These are phyloP conservation scores for Brassica juncea DNA, from an alignment of 345 rosid species.

Conservation along the genomic window DNA sequence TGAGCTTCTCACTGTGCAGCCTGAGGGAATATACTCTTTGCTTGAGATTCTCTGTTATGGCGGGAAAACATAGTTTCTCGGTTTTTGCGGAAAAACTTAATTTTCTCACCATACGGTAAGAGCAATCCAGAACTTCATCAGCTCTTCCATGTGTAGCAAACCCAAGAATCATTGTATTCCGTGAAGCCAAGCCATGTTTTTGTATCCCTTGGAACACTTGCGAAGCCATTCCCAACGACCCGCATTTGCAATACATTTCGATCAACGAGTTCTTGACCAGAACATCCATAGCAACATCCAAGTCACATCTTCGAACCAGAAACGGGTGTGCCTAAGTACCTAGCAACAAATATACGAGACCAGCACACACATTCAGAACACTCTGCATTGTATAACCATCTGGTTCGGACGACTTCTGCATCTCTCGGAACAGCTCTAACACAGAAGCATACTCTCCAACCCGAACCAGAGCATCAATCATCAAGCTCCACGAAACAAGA, in stretches of 20 bases:
- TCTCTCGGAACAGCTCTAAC: constrained; percentile 50
- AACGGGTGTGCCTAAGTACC: constrained; percentile 78
- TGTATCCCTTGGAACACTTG: constrained; percentile 66
- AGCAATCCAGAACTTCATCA: constrained; percentile 51
- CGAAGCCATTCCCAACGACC: constrained; percentile 56
- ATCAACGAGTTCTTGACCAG: constrained; percentile 61
- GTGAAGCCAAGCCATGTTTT: constrained; percentile 60
- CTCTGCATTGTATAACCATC: constrained; percentile 79
- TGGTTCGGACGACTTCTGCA: constrained; percentile 56
- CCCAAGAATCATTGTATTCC: constrained; percentile 78
- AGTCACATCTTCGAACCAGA: constrained; percentile 46
- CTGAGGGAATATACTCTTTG: constrained; percentile 50
- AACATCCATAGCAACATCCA: constrained; percentile 44
- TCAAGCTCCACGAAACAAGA: constrained; percentile 72
- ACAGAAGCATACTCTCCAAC: constrained; percentile 57
- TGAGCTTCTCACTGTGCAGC: constrained; percentile 85
- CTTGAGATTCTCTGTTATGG: not conserved
- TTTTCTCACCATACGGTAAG: constrained; percentile 43
- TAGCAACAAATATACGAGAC: constrained; percentile 60
- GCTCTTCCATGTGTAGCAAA: constrained; percentile 73
- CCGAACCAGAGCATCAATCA: constrained; percentile 71
- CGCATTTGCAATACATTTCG: constrained; percentile 90
- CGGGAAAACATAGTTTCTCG: too few relatives aligned
- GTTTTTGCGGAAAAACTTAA: too few relatives aligned
- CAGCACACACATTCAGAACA: constrained; percentile 63